These are phyloP conservation scores for Diplodia intermedia DNA, from an alignment of 2,329 filamentous ascomycete species.

Conservation along the genomic window DNA sequence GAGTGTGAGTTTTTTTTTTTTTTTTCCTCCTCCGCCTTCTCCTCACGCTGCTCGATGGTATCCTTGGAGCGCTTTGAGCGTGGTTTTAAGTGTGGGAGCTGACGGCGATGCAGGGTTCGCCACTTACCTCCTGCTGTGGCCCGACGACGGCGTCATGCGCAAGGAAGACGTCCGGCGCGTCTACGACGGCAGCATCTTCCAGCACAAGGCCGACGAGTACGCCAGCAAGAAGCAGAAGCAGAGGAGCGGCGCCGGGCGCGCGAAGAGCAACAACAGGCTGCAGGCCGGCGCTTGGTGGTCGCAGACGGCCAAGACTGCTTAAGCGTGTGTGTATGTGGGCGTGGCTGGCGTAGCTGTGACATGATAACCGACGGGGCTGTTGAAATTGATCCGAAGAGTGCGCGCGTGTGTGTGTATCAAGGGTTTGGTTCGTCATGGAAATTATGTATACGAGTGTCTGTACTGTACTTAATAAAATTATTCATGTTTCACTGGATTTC, in stretches of 20 bases:
- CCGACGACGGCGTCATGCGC: conserved; percentile 61
- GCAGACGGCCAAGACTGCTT: background rate
- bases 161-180: conserved; percentile 65
- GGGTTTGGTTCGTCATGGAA: too few species aligned
- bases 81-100: background rate
- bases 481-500: too few species aligned
- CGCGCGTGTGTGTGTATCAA: too few species aligned
- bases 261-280: conserved; percentile 9
- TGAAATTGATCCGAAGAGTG: too few species aligned
- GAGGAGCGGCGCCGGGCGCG: background rate
- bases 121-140: conserved; percentile 62
- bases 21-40: background rate
- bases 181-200: conserved; percentile 62
- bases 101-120: conserved; percentile 50
- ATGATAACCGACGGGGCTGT: too few species aligned
- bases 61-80: too few species aligned
- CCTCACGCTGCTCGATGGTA: too few species aligned
- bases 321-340: background rate
- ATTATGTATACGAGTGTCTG: too few species aligned
- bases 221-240: conserved; percentile 8
- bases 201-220: conserved; percentile 36
- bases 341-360: too few species aligned
- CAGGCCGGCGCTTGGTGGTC: conserved; percentile 9
- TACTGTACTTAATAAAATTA: too few species aligned
- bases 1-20: conserved; percentile 46